Conservation (phyloP, 1,139 yeast species). For the Yamadazyma atlantica region DNA sequence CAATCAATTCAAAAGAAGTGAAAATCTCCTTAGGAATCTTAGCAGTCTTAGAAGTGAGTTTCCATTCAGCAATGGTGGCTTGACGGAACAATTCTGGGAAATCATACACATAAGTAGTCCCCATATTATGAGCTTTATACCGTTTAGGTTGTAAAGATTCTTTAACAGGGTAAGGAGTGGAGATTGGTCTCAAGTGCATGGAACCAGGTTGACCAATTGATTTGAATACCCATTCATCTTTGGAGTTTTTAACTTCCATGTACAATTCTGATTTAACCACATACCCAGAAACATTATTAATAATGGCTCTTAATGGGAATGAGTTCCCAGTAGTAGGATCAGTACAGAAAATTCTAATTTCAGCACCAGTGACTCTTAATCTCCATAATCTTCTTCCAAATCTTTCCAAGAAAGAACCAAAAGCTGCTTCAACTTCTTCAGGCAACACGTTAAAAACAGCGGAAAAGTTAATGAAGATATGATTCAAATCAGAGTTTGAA, state of each 20-base stretch:
- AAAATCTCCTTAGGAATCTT: slow-evolving; percentile 80
- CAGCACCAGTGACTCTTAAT: slow-evolving; percentile 95
- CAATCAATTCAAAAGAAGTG: slow-evolving; percentile 76
- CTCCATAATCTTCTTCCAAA: slow-evolving; percentile 97
- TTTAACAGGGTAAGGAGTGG: slow-evolving; percentile 95
- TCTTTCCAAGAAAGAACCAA: slow-evolving; percentile 96
- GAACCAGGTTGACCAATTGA: slow-evolving; percentile 92
- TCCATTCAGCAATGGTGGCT: slow-evolving; percentile 86
- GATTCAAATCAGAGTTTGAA: slow-evolving; percentile 92
- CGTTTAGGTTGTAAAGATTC: slow-evolving; percentile 98
- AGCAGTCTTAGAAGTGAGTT: slow-evolving; percentile 50
- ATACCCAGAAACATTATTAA: slow-evolving; percentile 94
- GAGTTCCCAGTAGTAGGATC: slow-evolving; percentile 86
- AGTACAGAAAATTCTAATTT: slow-evolving; percentile 91
- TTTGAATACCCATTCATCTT: slow-evolving; percentile 96
- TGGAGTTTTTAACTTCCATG: slow-evolving; percentile 87
- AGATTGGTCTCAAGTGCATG: slow-evolving; percentile 94
- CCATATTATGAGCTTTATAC: slow-evolving; percentile 97
- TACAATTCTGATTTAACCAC: slow-evolving; percentile 94
- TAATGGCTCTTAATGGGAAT: slow-evolving; percentile 94
- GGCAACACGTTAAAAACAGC: slow-evolving; percentile 93
- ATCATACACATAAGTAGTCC: slow-evolving; percentile 96
- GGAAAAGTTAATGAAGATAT: slow-evolving; percentile 92
- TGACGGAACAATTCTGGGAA: slow-evolving; percentile 98
- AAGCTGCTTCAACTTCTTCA: slow-evolving; percentile 95